Base-by-base conservation (phyloP, 2,329 filamentous ascomycete species). In the Domatiomyces globalis region DNA sequence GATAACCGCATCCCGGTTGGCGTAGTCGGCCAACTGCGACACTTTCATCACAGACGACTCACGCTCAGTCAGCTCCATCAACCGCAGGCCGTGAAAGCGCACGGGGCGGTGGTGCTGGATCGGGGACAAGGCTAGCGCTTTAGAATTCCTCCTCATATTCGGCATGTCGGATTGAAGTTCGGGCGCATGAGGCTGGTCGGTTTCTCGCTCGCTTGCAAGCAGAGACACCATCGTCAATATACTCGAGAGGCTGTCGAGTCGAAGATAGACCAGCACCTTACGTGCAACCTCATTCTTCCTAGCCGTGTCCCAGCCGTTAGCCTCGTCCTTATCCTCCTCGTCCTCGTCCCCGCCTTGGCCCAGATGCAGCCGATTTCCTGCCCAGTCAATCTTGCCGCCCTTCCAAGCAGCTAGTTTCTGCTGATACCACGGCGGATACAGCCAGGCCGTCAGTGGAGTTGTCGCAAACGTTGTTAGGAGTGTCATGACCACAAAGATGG, bases 31-130 rank as follows among this genome's bases (percentile, higher is more conserved):
- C 2, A 83, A 75, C 62, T 94, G 87, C 0, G 87, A 83, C 9
- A 94, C 87, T 60, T 87, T 84, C 90, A 96, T 96, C 60, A 95
- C 90, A 17, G 88, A 89, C 0, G 90, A 95, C 43, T 87, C 85
- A 75, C 90, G 87, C 61, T 95, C 89, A 0, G 87, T 94, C 10
- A 96, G 77, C 63, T 94, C 86, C 47, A 94, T 70, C 15, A 96
- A 76, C 12, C 89, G 84, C n/a, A 95, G 70, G 29, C 88, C 90
- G 61, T 94, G 87, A 0, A 88, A 83, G 62, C 85, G 77, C 1
- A 90, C 73, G 1, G 79, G 76, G 7, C 72, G 70, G 49, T 69
- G 71, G n/a, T 49, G 50, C 4, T 52, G 53, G 5, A 45, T 17
- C 10, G 54, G 48, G 6, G 49, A 53, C 33, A 15, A 10, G 27